Evolutionary conservation across 768 basidiomycete genomes (phyloP), one percentile per base, ranked within the genome.

Genomic region (Lactarius deliciosus): DNA sequence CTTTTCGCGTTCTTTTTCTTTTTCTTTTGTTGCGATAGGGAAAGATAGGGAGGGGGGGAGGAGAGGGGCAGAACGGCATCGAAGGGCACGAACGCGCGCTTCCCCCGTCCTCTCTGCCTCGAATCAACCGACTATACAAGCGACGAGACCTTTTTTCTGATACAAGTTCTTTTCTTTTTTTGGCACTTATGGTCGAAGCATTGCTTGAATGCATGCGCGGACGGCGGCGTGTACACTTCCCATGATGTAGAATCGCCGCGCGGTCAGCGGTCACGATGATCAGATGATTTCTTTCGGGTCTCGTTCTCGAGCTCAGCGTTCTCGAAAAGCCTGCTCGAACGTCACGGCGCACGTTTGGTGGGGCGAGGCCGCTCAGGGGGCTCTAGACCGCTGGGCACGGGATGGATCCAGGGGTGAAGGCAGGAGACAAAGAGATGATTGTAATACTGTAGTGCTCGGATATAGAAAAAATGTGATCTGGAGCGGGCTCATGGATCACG

Each of bases 31-130:
- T 65, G 28, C 7, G 15, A n/a, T 22, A 30, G 61, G 50, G 47
- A n/a, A 50, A 50, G n/a, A 25, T 50, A 2, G 22, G 25, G 50
- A 25, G 50, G 47, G 22, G 11, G 36, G 4, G 45, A 6, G 8
- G 60, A 15, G 38, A 40, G 38, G 43, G 18, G 60, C 36, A 30
- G 38, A 61, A 40, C 43, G 60, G 28, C 16, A 38, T 36, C 60
- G 5, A 9, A 20, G 36, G 13, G 28, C 15, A 65, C 9, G 25
- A 11, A 36, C 5, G 20, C 38, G 7, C 54, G 8, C 55, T 15
- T 11, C 36, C 43, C 43, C 43, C 41, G 41, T 16, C 41, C 16
- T 43, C 41, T 43, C 50, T 15, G n/a, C 50, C n/a, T 40, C 38
- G 15, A 30, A 55, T 56, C 54, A 55, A 32, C 30, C 54, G 28